A percentile compares a stretch with the other conserved stretches of the same genome.
Conservation (phyloP, 73 alveolate genomes). For the Breviolum minutum region DNA sequence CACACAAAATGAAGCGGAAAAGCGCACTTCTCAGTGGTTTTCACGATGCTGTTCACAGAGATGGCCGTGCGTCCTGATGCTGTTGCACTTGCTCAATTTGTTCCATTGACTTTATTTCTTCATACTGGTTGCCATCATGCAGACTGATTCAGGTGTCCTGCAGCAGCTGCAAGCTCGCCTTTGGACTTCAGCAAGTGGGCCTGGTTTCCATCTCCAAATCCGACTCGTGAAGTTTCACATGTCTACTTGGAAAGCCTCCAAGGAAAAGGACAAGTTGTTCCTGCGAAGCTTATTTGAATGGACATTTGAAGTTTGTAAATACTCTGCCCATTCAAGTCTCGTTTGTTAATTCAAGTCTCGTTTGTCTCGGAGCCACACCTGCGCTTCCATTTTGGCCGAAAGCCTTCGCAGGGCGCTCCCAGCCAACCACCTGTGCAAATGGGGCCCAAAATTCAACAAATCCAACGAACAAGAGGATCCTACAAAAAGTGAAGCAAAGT, state of each 20-base stretch:
- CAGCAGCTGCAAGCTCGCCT: slow-evolving; percentile 75
- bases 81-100: too few relatives aligned
- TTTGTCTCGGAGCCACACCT: not conserved
- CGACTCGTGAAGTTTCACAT: not conserved
- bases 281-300: too few relatives aligned
- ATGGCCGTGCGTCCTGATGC: slow-evolving; percentile 48
- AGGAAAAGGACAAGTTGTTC: too few relatives aligned
- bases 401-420: slow-evolving; percentile 70
- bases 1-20: not conserved
- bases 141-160: slow-evolving; percentile 12
- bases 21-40: slow-evolving; percentile 46
- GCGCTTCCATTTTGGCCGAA: slow-evolving; percentile 45
- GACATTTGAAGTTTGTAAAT: not conserved
- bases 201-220: not conserved
- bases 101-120: too few relatives aligned
- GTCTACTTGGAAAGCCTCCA: not conserved
- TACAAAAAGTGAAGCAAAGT: too few relatives aligned
- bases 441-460: too few relatives aligned
- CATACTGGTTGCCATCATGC: too few relatives aligned
- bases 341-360: too few relatives aligned
- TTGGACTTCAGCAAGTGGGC: slow-evolving; percentile 79
- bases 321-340: not conserved
- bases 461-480: too few relatives aligned
- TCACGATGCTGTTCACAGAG: slow-evolving; percentile 82
- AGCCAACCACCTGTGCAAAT: slow-evolving; percentile 48